phyloP scores from a whole-genome alignment of 192 early-diverging fungal genomes.

The Globomyces pollinis-pini region DNA sequence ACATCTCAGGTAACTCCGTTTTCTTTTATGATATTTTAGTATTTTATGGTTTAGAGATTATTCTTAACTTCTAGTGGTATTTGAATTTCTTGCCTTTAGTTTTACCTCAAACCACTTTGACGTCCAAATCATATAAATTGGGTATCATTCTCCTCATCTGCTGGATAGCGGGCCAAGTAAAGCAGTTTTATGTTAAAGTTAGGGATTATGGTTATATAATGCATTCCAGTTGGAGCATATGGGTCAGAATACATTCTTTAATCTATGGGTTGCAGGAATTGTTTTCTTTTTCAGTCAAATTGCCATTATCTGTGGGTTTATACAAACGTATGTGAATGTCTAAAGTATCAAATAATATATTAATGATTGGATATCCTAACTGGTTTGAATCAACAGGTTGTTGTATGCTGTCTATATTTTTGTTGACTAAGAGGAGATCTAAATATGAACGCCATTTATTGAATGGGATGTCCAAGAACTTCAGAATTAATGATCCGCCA shows the following conservation, averaged over 20 bases:
- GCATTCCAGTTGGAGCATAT: background rate
- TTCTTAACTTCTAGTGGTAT: slow-evolving; percentile 2
- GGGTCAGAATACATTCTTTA: background rate
- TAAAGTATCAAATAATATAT: too few species aligned
- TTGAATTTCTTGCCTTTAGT: background rate
- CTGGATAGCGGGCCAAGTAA: background rate
- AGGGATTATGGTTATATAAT: background rate
- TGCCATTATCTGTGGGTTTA: background rate
- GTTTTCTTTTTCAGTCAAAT: background rate
- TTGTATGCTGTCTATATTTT: too few species aligned
- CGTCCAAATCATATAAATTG: background rate
- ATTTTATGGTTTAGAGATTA: too few species aligned
- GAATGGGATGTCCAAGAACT: too few species aligned
- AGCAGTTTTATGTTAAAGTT: too few species aligned
- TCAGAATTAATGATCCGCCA: too few species aligned
- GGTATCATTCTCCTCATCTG: background rate
- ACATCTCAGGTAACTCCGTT: slow-evolving; percentile 98
- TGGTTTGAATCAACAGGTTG: too few species aligned
- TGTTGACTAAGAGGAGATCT: too few species aligned
- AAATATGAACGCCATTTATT: too few species aligned
- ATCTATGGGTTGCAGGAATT: background rate
- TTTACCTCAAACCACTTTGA: background rate
- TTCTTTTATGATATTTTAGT: too few species aligned
- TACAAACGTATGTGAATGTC: too few species aligned
- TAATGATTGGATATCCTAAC: too few species aligned